Conservation (phyloP, 441 rosid species). For the Lagerstroemia fauriei region DNA sequence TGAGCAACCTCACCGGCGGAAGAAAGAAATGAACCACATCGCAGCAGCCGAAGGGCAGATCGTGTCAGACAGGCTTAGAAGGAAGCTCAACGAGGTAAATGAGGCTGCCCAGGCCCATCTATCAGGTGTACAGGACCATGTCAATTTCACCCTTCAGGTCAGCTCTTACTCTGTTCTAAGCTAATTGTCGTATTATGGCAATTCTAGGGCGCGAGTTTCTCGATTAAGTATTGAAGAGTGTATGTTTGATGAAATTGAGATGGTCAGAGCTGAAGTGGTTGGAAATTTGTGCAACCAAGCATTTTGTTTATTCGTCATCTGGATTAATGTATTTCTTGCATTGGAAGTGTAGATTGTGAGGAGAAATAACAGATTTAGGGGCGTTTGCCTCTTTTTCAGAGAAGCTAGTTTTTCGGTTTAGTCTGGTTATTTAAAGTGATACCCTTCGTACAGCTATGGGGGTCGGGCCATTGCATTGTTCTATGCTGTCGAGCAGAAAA, state of each 20-base stretch:
- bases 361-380: background rate
- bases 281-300: background rate
- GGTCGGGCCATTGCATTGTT: too few relatives aligned
- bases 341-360: background rate
- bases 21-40: slow-evolving; percentile 47
- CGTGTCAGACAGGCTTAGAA: slow-evolving; percentile 65
- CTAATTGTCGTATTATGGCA: background rate
- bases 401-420: background rate
- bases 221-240: background rate
- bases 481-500: too few relatives aligned
- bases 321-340: background rate
- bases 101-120: slow-evolving; percentile 67
- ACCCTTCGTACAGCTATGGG: too few relatives aligned
- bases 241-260: background rate
- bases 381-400: too few relatives aligned
- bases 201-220: background rate
- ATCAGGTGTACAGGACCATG: slow-evolving; percentile 72
- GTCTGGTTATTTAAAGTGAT: background rate
- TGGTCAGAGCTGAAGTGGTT: background rate
- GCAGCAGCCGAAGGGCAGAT: slow-evolving; percentile 64
- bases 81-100: slow-evolving; percentile 65
- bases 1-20: background rate
- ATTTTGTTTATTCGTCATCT: too few relatives aligned
- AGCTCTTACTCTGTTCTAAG: slow-evolving; percentile 1
- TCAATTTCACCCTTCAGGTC: slow-evolving; percentile 90